Evolutionary conservation across 768 basidiomycete species (phyloP), one percentile per base, ranked within the genome.

Genomic region (Crassisporium funariophilum): DNA sequence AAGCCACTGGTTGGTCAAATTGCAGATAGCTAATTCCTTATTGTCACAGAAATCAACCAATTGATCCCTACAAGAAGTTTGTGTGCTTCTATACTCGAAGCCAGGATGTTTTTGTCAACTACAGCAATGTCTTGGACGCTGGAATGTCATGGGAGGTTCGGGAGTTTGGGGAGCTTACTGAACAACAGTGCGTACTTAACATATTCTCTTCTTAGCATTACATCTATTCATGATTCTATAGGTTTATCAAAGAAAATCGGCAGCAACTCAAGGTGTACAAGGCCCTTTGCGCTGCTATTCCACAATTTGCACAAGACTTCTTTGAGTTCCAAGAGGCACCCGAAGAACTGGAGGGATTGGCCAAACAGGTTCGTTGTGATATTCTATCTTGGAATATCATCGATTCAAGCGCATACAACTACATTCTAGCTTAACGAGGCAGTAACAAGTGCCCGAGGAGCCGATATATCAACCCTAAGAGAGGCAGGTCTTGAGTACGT

Each of bases 11-110:
- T 19, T 41, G 19, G 16, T 41, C 23, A 21, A 41, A 21, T 17
- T 27, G 2, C 12, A n/a, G 3, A 31, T 11, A 2, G 3, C 29
- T 31, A 5, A n/a, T 31, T 31, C 11, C 29, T 31, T 3, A 31
- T 31, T 31, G n/a, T 31, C 29, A 31, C 29, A 23, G 40, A 41
- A 11, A 23, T 17, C 16, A 24, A 10, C 23, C 40, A 25, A 24
- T 22, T 6, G 23, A 41, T 22, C 23, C 23, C 7, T 23, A 41
- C 40, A n/a, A 27, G 27, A 41, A 41, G 24, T 41, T 41, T 41
- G 40, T 41, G 19, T 20, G 20, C 13, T 41, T 41, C 17, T 41
- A 41, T 23, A 41, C 23, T 11, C 19, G 40, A 11, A 41, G 40
- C 27, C 23, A 41, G 23, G 27, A 17, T 25, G 23, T 17, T 2